Base-by-base conservation (phyloP, 176 grass and related monocot genomes). In the Avena eriantha region DNA sequence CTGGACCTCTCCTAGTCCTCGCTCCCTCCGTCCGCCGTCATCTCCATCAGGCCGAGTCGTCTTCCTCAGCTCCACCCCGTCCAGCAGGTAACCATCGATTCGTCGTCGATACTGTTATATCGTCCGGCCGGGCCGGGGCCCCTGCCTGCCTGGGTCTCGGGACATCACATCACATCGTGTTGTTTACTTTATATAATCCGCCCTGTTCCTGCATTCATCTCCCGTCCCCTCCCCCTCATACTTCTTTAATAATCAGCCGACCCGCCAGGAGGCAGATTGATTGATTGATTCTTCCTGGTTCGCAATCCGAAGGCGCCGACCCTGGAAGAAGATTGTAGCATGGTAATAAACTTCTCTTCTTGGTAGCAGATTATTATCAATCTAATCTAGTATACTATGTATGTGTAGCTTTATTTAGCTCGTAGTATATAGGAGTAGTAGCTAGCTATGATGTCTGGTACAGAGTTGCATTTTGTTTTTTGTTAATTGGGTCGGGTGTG, bases 61-160 rank as follows among this genome's bases (percentile, higher is more conserved):
- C 89, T 83, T 73, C 74, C 17, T 75, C 48, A 14, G 2, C 58
- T 67, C 53, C 29, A 5, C 70, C 71, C 79, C 50, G 76, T 19
- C 10, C 61, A 86, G 83, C 83, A 90, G 88, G 83, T 86, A 90
- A 82, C 46, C 10, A 76, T 65, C 72, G 59, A 66, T 85, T 79
- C 45, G 67, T 36, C 74, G 35, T 35, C 8, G 24, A 56, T 69
- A 69, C 78, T 76, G 71, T 49, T 81, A 15, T 47, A 7, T 41
- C 6, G 10, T 48, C 57, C n/a, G n/a, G 69, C 41, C 58, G 14
- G 29, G 55, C 31, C 65, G 7, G 3, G 67, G 29, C 41, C 36
- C 26, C 29, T 41, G 39, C 36, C 36, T 34, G 34, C 54, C 54
- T 21, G 47, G 60, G 53, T n/a, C 67, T 66, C 12, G 45, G 61